Base-by-base conservation (phyloP, 352 stramenopile genomes). In the Globisporangium echinulatum region DNA sequence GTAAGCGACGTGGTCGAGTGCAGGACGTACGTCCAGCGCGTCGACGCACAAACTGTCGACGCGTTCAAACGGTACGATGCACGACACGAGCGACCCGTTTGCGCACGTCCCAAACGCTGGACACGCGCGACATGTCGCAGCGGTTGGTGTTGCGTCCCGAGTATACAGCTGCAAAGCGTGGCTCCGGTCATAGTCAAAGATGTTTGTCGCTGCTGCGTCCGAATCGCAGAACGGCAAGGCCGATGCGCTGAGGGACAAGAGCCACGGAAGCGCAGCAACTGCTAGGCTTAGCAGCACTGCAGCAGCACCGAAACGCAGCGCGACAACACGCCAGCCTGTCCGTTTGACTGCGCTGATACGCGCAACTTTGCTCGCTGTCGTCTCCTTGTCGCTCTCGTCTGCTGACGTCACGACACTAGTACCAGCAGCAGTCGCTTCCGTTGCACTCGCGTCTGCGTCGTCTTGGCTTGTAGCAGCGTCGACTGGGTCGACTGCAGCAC, bases 51-150 rank as follows among this genome's bases (percentile, higher is more conserved):
- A 19, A 37, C 71, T 70, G 47, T 75, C 63, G 7, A 73, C 69
- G 9, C 85, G 62, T 37, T 83, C 69, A 38, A 85, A 83, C 6
- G 80, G 73, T 2, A 67, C 52, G 33, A 76, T 46, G 14, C 80
- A 90, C 5, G 71, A 75, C 14, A 77, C 67, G 2, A 88, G 56
- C 5, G 67, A 59, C 9, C 80, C 78, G 55, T 79, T 72, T 1
- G 74, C 61, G 53, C 80, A 90, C 40, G 80, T 79, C 5, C 74
- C 80, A 62, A 79, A 87, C 52, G 87, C 43, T 0, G 80, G 80
- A 46, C 80, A 90, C 14, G 66, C 66, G n/a, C 75, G 80, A 40
- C 80, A 90, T 2, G 44, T 54, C 15, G 56, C 50, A 25, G 25
- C 25, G 2, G 43, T 56, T 10, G 49, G 58, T 49, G 54, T 49